Evolutionary conservation across 257 asterid genomes (phyloP).

Genomic region (Pogostemon cablin): DNA sequence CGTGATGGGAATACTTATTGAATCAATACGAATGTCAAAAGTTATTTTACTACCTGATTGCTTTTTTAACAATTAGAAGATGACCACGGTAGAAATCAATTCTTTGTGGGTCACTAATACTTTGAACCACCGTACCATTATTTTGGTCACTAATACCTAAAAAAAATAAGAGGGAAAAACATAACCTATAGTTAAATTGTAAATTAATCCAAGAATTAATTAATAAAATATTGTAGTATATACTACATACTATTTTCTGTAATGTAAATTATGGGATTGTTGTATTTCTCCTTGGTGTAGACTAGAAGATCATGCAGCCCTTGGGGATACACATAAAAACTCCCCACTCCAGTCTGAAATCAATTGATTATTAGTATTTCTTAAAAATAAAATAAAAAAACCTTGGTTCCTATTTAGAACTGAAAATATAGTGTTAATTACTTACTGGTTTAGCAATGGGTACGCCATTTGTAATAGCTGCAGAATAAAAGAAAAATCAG

Average conservation of each 20-base stretch:
- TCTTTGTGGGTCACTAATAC: conserved; percentile 36
- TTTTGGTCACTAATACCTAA: conserved; percentile 35
- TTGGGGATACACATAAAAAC: conserved; percentile 25
- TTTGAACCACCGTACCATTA: conserved; percentile 2
- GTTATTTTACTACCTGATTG: conserved; percentile 32
- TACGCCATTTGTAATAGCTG: conserved; percentile 24
- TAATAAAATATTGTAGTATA: not conserved
- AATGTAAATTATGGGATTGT: conserved; percentile 43
- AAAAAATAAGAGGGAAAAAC: not conserved
- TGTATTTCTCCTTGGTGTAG: conserved; percentile 34
- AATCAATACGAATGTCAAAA: not conserved
- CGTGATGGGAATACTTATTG: no score
- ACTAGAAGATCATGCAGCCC: conserved; percentile 39
- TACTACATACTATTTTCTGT: conserved; percentile 44
- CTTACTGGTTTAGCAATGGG: conserved; percentile 28
- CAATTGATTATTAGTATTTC: not conserved
- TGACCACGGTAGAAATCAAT: conserved; percentile 42
- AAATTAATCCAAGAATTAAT: not conserved
- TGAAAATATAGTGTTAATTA: not conserved
- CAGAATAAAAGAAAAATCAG: not conserved
- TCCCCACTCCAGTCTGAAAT: conserved; percentile 16
- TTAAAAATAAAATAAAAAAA: no score
- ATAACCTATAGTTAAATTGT: not conserved
- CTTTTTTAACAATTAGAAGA: conserved; percentile 39
- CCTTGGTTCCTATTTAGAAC: no score